Evolutionary conservation across 345 rosid species (phyloP), one percentile per base, ranked within the genome.

Genomic region (Fremontodendron californicum): DNA sequence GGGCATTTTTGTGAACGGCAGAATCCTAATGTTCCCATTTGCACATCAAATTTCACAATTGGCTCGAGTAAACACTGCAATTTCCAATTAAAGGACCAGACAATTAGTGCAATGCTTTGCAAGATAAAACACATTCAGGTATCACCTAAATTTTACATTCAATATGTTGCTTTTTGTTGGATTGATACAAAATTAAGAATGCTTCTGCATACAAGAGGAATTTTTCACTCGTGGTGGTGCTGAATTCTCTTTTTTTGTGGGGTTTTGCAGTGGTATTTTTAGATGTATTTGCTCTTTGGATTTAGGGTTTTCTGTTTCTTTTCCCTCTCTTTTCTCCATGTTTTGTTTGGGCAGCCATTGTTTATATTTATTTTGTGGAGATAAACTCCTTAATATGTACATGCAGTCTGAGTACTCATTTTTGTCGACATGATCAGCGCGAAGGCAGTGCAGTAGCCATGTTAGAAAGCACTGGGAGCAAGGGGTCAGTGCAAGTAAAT

Each of bases 381-480:
- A 85, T 82, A 83, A 87, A 86, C 88, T 85, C 87, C 86, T 81
- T 82, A 79, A 80, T 76, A 88, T 88, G 89, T 85, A 78, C 65
- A 82, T 87, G 87, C 86, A 85, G 88, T 85, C 79, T 88, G 86
- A 85, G 55, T 87, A 82, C 92, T 89, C 88, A 93, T 85, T 86
- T 85, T 86, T 89, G 81, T 92, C 84, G 87, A 85, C 97, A 85
- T 92, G 90, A 84, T 86, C 98, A 94, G 98, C 83, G 76, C n/a
- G 89, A 87, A 83, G 89, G 89, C 71, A 75, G 78, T 79, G 84
- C 78, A 71, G 88, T 76, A 62, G 98, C 95, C 12, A 70, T 85
- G 68, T 87, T 94, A 77, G 98, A 90, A 82, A 84, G 87, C 88
- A 81, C 78, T 1, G 98, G 98, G 43, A 87, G 84, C 89, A 86